Evolutionary conservation across 1,284 basidiomycete genomes (phyloP), one percentile per base, ranked within the genome.

Genomic region (Jaminaea rosea): DNA sequence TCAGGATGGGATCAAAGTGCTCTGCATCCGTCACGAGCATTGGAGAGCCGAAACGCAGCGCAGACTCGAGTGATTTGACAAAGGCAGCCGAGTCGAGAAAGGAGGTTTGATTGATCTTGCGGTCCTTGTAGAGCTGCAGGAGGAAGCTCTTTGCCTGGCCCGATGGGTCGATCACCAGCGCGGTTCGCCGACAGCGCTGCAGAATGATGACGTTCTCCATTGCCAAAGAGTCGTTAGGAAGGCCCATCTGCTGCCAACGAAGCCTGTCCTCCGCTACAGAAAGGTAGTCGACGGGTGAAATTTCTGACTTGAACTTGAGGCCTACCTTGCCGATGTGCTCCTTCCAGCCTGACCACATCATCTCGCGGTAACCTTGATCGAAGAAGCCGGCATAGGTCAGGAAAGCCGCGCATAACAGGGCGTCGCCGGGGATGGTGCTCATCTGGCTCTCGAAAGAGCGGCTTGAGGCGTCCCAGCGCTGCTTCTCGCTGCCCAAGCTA

Each of bases 371-470:
- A 69, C 90, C 86, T 74, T 99, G 94, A 72, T 99, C 94, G 73
- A 99, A 99, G 82, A 92, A 98, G 53, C 94, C 94, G 19, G 87
- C 86, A 68, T 98, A 98, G 1, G 93, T 92, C 54, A 98, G 77
- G 83, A 97, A 97, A 0, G 90, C 94, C 0, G 94, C 87, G 26
- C 93, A 97, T 29, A 98, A 81, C 31, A 99, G 78, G 28, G 96
- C 91, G 74, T 99, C 94, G 39, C 94, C 94, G 26, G 93, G 88
- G 62, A 99, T 93, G 32, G 96, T 99, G 72, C 89, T 88, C 91
- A 98, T 97, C 76, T 98, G 93, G 1, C 84, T 84, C 69, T 98
- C 94, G 73, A 99, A 99, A 0, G 91, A 93, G 51, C 86, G 84
- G 75, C 93, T 97, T 34, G 91, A 90, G 10, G 82, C 79, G 75